Percentiles rank a stretch among this genome's conserved stretches.
phyloP scores from a whole-genome alignment of 306 rosid species.

The Amphicarpaea edgeworthii region DNA sequence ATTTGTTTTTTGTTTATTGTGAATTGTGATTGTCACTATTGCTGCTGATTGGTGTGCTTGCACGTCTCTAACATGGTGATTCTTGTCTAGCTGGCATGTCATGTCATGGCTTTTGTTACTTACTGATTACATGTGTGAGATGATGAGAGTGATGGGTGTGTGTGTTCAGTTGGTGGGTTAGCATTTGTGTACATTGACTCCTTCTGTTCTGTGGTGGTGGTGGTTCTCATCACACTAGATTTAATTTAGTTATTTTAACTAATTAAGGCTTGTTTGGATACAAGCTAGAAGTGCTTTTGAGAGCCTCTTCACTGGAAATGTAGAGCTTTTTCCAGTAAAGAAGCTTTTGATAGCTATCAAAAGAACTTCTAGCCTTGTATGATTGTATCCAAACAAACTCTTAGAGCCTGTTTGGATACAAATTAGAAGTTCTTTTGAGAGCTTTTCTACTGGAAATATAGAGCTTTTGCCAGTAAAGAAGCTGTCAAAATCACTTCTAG shows the following conservation, averaged over 20 bases:
- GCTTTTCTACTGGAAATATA: too few species aligned
- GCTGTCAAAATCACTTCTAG: too few species aligned
- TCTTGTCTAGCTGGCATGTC: background rate
- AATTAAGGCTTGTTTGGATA: too few species aligned
- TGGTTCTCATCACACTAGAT: background rate
- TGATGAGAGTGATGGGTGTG: conserved; percentile 21
- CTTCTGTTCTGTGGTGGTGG: conserved; percentile 10
- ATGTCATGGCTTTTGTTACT: conserved; percentile 9
- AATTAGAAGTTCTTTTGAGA: too few species aligned
- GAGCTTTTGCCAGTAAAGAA: too few species aligned
- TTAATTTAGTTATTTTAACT: background rate
- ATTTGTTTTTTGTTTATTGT: background rate
- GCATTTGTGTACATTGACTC: background rate
- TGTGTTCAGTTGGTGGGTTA: conserved; percentile 1
- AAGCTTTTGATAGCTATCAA: too few species aligned
- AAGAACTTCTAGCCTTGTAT: too few species aligned
- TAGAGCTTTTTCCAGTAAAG: too few species aligned
- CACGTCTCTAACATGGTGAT: background rate
- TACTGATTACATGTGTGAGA: background rate
- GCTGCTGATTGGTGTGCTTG: background rate
- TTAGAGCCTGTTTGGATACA: too few species aligned
- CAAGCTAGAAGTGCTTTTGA: too few species aligned
- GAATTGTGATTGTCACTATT: background rate
- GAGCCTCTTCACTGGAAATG: too few species aligned
- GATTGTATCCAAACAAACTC: too few species aligned